Conservation (phyloP, 129 eudicot species). For the sunflower (Helianthus annuus) region DNA sequence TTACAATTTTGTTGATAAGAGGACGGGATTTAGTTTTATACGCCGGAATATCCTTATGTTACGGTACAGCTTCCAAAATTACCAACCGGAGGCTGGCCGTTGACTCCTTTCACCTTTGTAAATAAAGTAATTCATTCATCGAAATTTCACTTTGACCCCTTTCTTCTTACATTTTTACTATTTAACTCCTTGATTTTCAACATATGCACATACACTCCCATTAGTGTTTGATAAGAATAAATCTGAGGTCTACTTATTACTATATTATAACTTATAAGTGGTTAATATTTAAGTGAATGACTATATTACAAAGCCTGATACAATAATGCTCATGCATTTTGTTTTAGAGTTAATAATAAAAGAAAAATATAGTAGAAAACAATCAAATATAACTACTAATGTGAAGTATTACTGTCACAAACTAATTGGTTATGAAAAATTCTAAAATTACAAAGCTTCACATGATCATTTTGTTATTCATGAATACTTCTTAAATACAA, state of each 20-base stretch:
- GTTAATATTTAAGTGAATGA: no score
- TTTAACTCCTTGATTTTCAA: not conserved
- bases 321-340: not conserved
- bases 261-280: no score
- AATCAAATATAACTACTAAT: not conserved
- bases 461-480: not conserved
- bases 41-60: slow-evolving; percentile 31
- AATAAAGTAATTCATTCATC: not conserved
- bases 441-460: not conserved
- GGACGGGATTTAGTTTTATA: slow-evolving; percentile 11
- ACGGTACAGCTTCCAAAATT: not conserved
- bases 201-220: not conserved
- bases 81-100: slow-evolving; percentile 10
- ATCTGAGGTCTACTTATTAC: not conserved
- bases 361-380: not conserved
- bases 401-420: not conserved
- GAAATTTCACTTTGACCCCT: slow-evolving; percentile 16
- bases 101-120: slow-evolving; percentile 8
- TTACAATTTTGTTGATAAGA: not conserved
- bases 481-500: not conserved
- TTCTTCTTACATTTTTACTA: not conserved
- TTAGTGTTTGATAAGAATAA: not conserved
- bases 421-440: not conserved
- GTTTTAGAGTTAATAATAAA: not conserved
- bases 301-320: no score